Base-by-base conservation (phyloP, 106 monocot species). In the Dendrobium huoshanense region DNA sequence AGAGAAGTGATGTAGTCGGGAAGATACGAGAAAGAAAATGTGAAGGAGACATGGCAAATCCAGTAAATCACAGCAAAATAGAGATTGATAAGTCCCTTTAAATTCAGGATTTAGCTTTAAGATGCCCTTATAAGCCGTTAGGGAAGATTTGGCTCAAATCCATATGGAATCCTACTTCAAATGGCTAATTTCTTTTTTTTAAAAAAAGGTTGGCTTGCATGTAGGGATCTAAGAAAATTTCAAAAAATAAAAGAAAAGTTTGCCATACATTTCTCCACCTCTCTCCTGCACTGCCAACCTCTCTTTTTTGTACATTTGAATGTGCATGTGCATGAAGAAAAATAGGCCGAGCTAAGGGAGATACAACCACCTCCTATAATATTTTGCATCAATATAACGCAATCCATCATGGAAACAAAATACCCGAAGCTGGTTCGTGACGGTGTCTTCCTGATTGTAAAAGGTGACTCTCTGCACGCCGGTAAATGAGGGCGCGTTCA, bases 381-480 rank as follows among this genome's bases (percentile, higher is more conserved):
- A 67, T 67, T 70, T 70, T 20, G 1, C 70, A 70, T 70, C 70
- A 70, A 70, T 15, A 76, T 11, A 49, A 47, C 27, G 61, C 27
- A 55, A 49, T 33, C 33, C 42, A 67, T 17, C 18, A 42, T 20
- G 78, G 47, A 4, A 73, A 78, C n/a, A 40, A 37, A 59, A 72
- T 85, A 92, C 99, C 91, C 79, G 84, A 77, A 99, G 59, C 80
- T 99, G 99, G 77, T 93, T 99, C 7, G 99, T 88, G 81, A 99
- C 99, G 2, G 93, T 88, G 67, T 99, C 99, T 43, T 99, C 99
- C 79, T 99, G 99, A 75, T 99, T 99, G 83, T 95, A 99, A 78
- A 99, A 95, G 20, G 99, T 99, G 22, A 95, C 81, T 41, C 99
- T 77, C 77, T 89, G 88, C 11, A 86, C 88, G 9, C 95, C 95